Conservation (phyloP, 2,329 filamentous ascomycete genomes). For the Ramularia collo-cygni region DNA sequence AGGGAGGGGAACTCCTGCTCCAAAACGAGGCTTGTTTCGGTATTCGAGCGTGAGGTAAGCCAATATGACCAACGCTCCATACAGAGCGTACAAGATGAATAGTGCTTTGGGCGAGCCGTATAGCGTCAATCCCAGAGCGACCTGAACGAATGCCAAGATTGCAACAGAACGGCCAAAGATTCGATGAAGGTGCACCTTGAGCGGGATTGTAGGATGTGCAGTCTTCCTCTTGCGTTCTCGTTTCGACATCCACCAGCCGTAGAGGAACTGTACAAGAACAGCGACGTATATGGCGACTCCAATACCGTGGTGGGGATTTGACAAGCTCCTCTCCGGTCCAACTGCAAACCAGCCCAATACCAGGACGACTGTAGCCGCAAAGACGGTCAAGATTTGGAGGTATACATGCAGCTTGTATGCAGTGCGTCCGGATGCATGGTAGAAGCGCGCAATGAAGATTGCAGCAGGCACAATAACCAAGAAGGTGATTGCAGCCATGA, state of each 20-base stretch:
- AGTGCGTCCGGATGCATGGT: constrained; percentile 46
- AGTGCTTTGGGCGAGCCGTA: constrained; percentile 82
- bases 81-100: constrained; percentile 81
- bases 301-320: constrained; percentile 81
- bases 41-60: constrained; percentile 72
- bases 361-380: constrained; percentile 64
- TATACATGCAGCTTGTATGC: constrained; percentile 67
- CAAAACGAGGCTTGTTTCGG: constrained; percentile 39
- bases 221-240: constrained; percentile 40
- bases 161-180: constrained; percentile 77
- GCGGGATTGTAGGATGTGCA: constrained; percentile 46
- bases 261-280: constrained; percentile 63
- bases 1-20: constrained; percentile 13
- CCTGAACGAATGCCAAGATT: constrained; percentile 75
- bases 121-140: constrained; percentile 80
- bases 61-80: constrained; percentile 64
- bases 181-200: constrained; percentile 62
- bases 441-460: constrained; percentile 69
- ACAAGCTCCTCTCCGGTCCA: constrained; percentile 61
- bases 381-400: constrained; percentile 61
- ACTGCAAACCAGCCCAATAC: constrained; percentile 73
- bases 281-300: constrained; percentile 71
- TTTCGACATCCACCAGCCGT: constrained; percentile 58
- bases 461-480: constrained; percentile 65
- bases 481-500: constrained; percentile 67